phyloP scores from a whole-genome alignment of 257 asterid genomes.

The Lycium barbarum region DNA sequence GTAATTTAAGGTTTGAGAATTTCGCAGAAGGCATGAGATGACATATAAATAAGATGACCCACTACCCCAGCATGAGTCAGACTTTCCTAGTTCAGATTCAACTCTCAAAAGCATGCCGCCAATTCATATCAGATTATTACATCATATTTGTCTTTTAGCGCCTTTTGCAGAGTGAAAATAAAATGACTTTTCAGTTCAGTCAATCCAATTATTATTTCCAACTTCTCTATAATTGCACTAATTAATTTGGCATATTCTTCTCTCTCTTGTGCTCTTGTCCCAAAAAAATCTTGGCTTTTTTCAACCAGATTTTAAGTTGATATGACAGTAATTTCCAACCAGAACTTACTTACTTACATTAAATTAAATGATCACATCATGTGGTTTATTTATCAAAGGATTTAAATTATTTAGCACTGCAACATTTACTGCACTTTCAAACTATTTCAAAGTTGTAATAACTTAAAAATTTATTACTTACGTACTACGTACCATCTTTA shows the following conservation, averaged over 20 bases:
- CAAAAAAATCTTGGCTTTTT: background rate
- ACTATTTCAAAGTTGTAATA: background rate
- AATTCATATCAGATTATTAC: too few species aligned
- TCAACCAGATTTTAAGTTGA: background rate
- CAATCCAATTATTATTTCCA: background rate
- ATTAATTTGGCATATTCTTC: background rate
- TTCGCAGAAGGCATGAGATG: background rate
- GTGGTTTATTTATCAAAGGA: too few species aligned
- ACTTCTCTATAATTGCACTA: background rate
- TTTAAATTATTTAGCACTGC: background rate
- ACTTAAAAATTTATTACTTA: background rate
- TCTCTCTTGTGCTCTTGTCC: background rate
- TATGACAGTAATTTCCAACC: background rate
- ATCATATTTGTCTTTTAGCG: too few species aligned
- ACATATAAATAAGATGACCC: background rate
- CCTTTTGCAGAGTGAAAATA: too few species aligned
- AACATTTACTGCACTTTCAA: background rate
- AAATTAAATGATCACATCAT: background rate
- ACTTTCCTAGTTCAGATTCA: background rate
- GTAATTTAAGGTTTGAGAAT: background rate
- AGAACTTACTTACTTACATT: background rate
- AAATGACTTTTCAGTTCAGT: background rate
- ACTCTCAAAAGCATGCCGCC: background rate
- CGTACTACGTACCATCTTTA: background rate
- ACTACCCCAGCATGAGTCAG: background rate